A percentile compares a stretch with the other conserved stretches of the same genome.
Evolutionary conservation across 768 basidiomycete species (phyloP).

Genomic region (Gymnopilus dilepis): DNA sequence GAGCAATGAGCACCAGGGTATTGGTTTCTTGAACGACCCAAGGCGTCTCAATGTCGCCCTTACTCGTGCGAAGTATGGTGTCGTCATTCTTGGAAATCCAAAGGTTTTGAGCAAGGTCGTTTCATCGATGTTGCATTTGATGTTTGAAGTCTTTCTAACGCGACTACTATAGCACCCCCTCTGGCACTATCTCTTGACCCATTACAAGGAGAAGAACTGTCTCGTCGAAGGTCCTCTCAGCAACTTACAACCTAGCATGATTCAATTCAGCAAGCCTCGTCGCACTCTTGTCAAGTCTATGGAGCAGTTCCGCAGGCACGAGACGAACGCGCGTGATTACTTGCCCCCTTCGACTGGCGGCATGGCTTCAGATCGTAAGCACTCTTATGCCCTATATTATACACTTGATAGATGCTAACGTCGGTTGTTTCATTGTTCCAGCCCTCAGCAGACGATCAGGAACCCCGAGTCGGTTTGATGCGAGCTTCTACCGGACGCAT

Average conservation of each 20-base stretch:
- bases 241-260: conserved; percentile 98
- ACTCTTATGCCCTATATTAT: background rate
- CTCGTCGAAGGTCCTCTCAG: conserved; percentile 96
- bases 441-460: conserved; percentile 73
- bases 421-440: conserved; percentile 17
- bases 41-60: conserved; percentile 95
- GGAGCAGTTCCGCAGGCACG: conserved; percentile 93
- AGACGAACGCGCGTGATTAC: conserved; percentile 88
- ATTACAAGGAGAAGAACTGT: conserved; percentile 95
- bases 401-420: conserved; percentile 1
- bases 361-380: conserved; percentile 57
- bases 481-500: conserved; percentile 94
- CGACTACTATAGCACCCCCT: conserved; percentile 78
- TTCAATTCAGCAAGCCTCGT: conserved; percentile 98
- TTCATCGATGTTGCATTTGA: conserved; percentile 9
- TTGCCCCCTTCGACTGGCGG: conserved; percentile 46
- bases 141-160: background rate
- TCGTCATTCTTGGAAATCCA: conserved; percentile 99
- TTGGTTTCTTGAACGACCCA: conserved; percentile 98
- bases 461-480: conserved; percentile 93
- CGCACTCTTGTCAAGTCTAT: conserved; percentile 87
- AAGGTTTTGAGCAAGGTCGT: conserved; percentile 97
- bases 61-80: conserved; percentile 96
- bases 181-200: conserved; percentile 97
- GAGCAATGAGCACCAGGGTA: conserved; percentile 99